Evolutionary conservation across 2,329 filamentous ascomycete genomes (phyloP).

Genomic region (Microascus cirrosus): DNA sequence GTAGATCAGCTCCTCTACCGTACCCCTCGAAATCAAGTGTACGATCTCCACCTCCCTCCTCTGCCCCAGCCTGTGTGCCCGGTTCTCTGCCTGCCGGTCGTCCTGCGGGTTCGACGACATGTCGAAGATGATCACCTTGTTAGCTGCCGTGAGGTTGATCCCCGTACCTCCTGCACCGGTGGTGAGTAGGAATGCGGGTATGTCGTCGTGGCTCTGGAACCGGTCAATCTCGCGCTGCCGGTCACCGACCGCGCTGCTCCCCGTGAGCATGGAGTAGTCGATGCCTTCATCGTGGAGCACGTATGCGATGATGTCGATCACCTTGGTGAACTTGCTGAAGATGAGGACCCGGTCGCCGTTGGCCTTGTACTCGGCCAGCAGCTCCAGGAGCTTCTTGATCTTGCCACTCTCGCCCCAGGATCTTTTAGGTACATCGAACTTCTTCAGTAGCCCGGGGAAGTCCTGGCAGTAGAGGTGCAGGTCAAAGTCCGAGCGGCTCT

Average conservation of each 20-base stretch:
- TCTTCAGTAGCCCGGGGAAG: constrained; percentile 37
- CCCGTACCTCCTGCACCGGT: constrained; percentile 94
- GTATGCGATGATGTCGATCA: constrained; percentile 81
- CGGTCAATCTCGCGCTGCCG: constrained; percentile 82
- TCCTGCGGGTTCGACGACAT: constrained; percentile 97
- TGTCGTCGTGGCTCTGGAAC: constrained; percentile 64
- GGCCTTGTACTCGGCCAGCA: constrained; percentile 60
- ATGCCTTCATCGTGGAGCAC: constrained; percentile 66
- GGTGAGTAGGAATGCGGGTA: constrained; percentile 84
- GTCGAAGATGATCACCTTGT: constrained; percentile 97
- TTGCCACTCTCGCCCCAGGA: constrained; percentile 64
- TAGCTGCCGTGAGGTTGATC: constrained; percentile 89
- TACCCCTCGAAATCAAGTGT: constrained; percentile 65
- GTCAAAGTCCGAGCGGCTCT: constrained; percentile 50
- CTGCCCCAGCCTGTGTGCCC: constrained; percentile 90
- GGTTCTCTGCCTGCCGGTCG: constrained; percentile 95
- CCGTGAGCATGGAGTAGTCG: constrained; percentile 76
- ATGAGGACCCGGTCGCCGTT: constrained; percentile 82
- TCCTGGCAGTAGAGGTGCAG: constrained; percentile 55
- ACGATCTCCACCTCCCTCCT: constrained; percentile 84
- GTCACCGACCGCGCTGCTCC: constrained; percentile 67
- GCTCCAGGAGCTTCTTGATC: constrained; percentile 64
- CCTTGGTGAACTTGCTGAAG: constrained; percentile 87
- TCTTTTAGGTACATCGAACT: constrained; percentile 40
- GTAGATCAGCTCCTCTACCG: constrained; percentile 90